phyloP scores from a whole-genome alignment of 257 asterid species.

The Primulina tabacum region DNA sequence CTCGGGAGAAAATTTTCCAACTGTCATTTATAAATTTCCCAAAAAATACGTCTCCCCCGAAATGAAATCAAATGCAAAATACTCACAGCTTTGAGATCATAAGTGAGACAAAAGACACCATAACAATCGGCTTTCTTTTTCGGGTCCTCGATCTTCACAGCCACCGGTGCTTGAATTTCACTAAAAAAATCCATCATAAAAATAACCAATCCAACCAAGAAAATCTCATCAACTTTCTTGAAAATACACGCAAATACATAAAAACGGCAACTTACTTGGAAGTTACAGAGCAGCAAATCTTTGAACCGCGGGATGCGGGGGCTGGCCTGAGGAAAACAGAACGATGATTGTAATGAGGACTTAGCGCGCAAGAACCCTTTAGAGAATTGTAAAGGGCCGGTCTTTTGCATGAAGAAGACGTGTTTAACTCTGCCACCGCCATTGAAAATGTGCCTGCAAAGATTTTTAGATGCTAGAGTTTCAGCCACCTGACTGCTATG shows the following conservation, averaged over 20 bases:
- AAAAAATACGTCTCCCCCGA: constrained; percentile 13
- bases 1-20: neutral
- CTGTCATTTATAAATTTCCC: neutral
- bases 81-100: constrained; percentile 94
- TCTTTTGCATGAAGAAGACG: constrained; percentile 36
- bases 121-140: constrained; percentile 82
- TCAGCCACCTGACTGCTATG: neutral
- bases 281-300: constrained; percentile 71
- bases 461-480: neutral
- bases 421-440: constrained; percentile 74
- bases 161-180: constrained; percentile 68
- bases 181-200: constrained; percentile 34
- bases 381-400: constrained; percentile 43
- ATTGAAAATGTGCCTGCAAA: constrained; percentile 38
- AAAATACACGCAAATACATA: neutral
- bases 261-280: constrained; percentile 42
- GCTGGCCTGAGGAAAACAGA: constrained; percentile 35
- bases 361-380: constrained; percentile 45
- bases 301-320: constrained; percentile 34
- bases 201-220: neutral
- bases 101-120: constrained; percentile 95
- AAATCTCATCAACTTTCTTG: neutral
- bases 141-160: constrained; percentile 53
- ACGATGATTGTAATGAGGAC: constrained; percentile 37
- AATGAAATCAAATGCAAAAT: constrained; percentile 12